Evolutionary conservation across 352 stramenopile species (phyloP), one percentile per base, ranked within the genome.

Genomic region (Pythium pectinolyticum): DNA sequence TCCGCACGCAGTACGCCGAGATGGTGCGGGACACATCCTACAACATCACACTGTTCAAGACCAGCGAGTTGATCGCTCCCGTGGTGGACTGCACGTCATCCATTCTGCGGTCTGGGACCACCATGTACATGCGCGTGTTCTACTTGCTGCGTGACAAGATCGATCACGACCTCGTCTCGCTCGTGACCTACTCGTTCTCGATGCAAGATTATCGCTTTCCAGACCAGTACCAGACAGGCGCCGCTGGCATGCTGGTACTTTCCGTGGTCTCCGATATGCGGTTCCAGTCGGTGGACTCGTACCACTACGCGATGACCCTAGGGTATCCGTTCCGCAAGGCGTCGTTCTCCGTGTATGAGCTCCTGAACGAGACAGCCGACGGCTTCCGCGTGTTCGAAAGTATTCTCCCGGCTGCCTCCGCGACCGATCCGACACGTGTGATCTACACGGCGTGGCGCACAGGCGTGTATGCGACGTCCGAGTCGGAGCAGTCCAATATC

Each of bases 31-130:
- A 61, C 15, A 55, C 57, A 5, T 27, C 56, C 2, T 64, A 70
- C 57, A 63, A 67, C 35, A 50, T 70, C 31, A 63, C 50, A 11
- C 25, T 70, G 31, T 34, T 71, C 20, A 45, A 35, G 40, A 54
- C 32, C 10, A 46, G 41, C 22, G 57, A 58, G 17, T 27, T 58
- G 7, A 34, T 65, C 27, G 45, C 73, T 17, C 67, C 74, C 0
- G 57, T 86, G 0, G 65, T 83, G 6, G 75, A 84, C 50, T 86
- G 77, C 27, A 47, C 47, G 3, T 53, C 63, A 20, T 56, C 79
- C 49, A 5, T 65, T 6, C 2, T 68, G 6, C 45, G 24, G 1
- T 37, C 65, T n/a, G n/a, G 17, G 11, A 58, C 61, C 3, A 25
- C 10, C 31, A 57, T 57, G 50, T 57, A 57, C 28, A 43, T 35